A percentile compares a stretch with the other conserved stretches of the same genome.
Conservation (phyloP, 345 rosid genomes). For the Conringia planisiliqua region DNA sequence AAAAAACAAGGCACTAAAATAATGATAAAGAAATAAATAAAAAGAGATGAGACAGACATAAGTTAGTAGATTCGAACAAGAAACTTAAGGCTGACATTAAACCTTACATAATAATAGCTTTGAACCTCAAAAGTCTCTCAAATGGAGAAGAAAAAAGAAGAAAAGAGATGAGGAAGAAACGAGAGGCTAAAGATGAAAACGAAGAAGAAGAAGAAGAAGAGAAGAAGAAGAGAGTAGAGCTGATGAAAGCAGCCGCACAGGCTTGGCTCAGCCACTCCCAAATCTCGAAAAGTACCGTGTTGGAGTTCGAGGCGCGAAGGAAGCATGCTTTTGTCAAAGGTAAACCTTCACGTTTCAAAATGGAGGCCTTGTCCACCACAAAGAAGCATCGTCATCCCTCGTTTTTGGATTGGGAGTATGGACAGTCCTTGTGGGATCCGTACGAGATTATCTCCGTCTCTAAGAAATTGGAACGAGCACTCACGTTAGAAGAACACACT, state of each 20-base stretch:
- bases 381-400: conserved; percentile 5
- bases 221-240: conserved; percentile 40
- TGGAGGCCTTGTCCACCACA: conserved; percentile 41
- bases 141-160: conserved; percentile 14
- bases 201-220: conserved; percentile 27
- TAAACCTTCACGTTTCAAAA: conserved; percentile 69
- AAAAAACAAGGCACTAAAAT: neutral
- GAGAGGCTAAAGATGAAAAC: conserved; percentile 41
- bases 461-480: conserved; percentile 56
- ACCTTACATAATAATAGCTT: conserved; percentile 1
- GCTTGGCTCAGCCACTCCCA: conserved; percentile 71
- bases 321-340: conserved; percentile 37
- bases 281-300: conserved; percentile 35
- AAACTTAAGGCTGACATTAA: conserved; percentile 32
- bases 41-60: conserved; percentile 10
- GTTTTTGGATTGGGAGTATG: conserved; percentile 57
- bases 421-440: conserved; percentile 67
- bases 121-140: neutral
- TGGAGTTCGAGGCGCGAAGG: conserved; percentile 52
- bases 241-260: conserved; percentile 85
- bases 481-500: conserved; percentile 39
- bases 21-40: neutral
- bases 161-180: conserved; percentile 28
- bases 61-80: conserved; percentile 16
- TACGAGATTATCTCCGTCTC: conserved; percentile 66